Conservation (phyloP, 2,329 filamentous ascomycete genomes). For the Trichoderma gracile region DNA sequence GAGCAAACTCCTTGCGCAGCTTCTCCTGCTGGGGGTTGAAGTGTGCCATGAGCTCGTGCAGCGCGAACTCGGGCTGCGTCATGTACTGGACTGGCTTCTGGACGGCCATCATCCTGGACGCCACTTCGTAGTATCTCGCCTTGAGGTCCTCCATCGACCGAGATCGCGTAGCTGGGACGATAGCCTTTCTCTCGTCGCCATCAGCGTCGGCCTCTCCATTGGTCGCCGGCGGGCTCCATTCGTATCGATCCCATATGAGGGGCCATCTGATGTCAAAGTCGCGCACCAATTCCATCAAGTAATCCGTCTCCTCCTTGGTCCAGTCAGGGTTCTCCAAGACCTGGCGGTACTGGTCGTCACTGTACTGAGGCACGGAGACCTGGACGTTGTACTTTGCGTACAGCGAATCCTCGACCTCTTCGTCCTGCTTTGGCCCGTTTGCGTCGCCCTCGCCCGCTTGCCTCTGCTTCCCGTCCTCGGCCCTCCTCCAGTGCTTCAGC, state of each 20-base stretch:
- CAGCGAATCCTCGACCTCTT: constrained; percentile 55
- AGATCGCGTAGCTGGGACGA: constrained; percentile 53
- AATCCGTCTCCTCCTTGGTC: constrained; percentile 92
- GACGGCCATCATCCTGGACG: constrained; percentile 76
- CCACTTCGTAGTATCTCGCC: constrained; percentile 83
- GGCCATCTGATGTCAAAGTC: constrained; percentile 90
- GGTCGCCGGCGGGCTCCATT: constrained; percentile 58
- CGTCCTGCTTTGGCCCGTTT: constrained; percentile 34
- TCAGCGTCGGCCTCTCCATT: constrained; percentile 49
- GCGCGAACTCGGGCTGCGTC: constrained; percentile 78
- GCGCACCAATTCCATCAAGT: constrained; percentile 71
- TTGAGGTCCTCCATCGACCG: constrained; percentile 90
- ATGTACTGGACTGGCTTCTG: constrained; percentile 82
- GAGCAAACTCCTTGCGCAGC: constrained; percentile 80
- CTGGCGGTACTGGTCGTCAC: constrained; percentile 79
- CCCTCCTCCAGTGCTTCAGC: constrained; percentile 78
- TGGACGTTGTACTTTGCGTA: constrained; percentile 90
- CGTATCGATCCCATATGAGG: constrained; percentile 89
- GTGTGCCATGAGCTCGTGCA: constrained; percentile 82
- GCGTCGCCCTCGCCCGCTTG: constrained; percentile 28
- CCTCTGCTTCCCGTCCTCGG: constrained; percentile 46
- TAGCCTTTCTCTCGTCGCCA: constrained; percentile 52
- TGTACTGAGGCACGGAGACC: constrained; percentile 77
- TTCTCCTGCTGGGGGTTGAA: constrained; percentile 82
- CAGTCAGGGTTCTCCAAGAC: constrained; percentile 75